phyloP scores from a whole-genome alignment of 768 basidiomycete genomes.

The Coprinopsis strossmayeri region DNA sequence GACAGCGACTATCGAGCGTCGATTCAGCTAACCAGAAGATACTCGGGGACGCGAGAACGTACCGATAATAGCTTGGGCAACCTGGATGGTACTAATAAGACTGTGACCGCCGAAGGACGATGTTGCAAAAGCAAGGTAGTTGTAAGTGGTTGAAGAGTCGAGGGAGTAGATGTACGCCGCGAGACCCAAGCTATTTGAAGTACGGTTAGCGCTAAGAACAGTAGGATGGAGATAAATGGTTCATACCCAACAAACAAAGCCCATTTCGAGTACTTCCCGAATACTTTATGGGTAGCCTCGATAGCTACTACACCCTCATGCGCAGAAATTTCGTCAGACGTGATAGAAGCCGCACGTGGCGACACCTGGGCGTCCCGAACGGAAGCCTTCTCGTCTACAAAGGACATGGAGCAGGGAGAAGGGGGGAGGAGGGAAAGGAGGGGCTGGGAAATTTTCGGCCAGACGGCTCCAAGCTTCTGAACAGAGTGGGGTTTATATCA shows the following conservation, averaged over 20 bases:
- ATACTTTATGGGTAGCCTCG: constrained; percentile 45
- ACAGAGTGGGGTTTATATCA: background rate
- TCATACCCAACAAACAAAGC: constrained; percentile 51
- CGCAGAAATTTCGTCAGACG: constrained; percentile 16
- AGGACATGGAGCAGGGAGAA: constrained; percentile 8
- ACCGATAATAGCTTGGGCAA: constrained; percentile 52
- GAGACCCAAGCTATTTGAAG: constrained; percentile 41
- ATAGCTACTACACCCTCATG: constrained; percentile 40
- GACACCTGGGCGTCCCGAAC: constrained; percentile 14
- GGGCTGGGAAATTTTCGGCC: background rate
- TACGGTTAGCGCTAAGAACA: background rate
- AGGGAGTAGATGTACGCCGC: constrained; percentile 76
- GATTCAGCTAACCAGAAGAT: constrained; percentile 1
- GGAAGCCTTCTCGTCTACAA: constrained; percentile 13
- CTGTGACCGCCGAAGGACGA: constrained; percentile 48
- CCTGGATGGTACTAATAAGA: constrained; percentile 47
- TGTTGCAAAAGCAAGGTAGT: constrained; percentile 54
- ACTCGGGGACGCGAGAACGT: constrained; percentile 12
- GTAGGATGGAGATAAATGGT: background rate
- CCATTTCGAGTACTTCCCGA: constrained; percentile 52
- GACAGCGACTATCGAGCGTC: constrained; percentile 24
- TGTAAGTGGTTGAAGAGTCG: constrained; percentile 62
- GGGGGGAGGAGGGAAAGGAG: background rate
- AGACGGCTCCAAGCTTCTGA: background rate
- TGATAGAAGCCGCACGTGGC: background rate